phyloP scores from a whole-genome alignment of 495 filamentous ascomycete species.

The Tirmania nivea region DNA sequence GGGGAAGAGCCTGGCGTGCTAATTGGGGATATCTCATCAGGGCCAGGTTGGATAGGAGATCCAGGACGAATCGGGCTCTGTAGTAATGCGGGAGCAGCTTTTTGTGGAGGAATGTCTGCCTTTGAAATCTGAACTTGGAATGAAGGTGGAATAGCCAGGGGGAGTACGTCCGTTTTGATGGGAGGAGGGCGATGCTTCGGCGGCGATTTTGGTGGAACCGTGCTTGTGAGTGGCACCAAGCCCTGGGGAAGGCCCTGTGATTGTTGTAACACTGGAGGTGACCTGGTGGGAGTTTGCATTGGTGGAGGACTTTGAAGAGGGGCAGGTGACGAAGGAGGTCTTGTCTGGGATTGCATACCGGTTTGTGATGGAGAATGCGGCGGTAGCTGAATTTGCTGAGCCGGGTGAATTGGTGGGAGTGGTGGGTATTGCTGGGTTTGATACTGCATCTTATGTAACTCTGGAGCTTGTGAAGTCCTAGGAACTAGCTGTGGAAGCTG shows the following conservation, averaged over 20 bases:
- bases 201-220: constrained; percentile 2
- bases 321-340: too few species aligned
- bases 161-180: constrained; percentile 5
- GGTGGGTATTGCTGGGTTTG: not conserved
- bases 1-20: constrained; percentile 17
- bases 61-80: constrained; percentile 4
- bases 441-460: not conserved
- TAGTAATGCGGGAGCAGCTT: not conserved
- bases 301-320: too few species aligned
- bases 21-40: constrained; percentile 19
- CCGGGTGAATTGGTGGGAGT: not conserved
- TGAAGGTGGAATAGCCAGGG: not conserved
- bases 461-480: not conserved
- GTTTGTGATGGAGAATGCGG: constrained; percentile 4
- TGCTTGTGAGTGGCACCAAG: not conserved
- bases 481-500: not conserved
- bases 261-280: too few species aligned
- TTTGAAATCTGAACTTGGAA: too few species aligned
- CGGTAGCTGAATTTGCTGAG: not conserved
- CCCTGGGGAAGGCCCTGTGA: not conserved
- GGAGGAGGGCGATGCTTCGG: constrained; percentile 12
- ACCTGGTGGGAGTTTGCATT: too few species aligned
- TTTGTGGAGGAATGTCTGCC: too few species aligned
- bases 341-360: constrained; percentile 1
- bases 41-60: constrained; percentile 15